Percentiles rank a stretch among this genome's conserved stretches.
Conservation (phyloP, 129 eudicot species). For the Flaveria linearis region DNA sequence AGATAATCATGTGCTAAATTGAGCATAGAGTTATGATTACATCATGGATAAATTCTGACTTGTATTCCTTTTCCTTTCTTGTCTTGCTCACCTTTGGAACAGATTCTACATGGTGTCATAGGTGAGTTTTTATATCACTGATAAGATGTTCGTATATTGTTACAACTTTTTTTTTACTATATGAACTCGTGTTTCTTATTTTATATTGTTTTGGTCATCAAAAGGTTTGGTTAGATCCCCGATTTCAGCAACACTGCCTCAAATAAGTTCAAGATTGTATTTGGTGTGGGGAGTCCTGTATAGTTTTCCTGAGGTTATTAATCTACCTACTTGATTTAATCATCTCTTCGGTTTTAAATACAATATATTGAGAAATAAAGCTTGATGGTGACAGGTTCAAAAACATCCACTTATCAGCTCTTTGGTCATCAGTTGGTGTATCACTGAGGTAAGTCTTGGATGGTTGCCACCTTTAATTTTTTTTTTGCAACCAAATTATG, state of each 20-base stretch:
- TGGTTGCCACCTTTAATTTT: slow-evolving; percentile 6
- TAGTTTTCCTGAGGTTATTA: slow-evolving; percentile 77
- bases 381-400: slow-evolving; percentile 54
- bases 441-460: slow-evolving; percentile 67
- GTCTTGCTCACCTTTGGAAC: slow-evolving; percentile 28
- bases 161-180: not conserved
- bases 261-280: slow-evolving; percentile 80
- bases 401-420: slow-evolving; percentile 71
- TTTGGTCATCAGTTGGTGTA: slow-evolving; percentile 87
- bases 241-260: slow-evolving; percentile 86
- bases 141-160: not conserved
- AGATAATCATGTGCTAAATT: not conserved
- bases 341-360: not conserved
- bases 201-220: not conserved
- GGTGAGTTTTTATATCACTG: slow-evolving; percentile 45
- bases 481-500: slow-evolving; percentile 5
- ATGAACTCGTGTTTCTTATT: not conserved
- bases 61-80: slow-evolving; percentile 17
- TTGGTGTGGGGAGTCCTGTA: slow-evolving; percentile 88
- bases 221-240: slow-evolving; percentile 95
- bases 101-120: slow-evolving; percentile 70
- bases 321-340: not conserved
- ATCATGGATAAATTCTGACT: slow-evolving; percentile 18
- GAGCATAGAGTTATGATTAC: slow-evolving; percentile 15
- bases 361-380: not conserved